Evolutionary conservation across 345 rosid species (phyloP).

Genomic region (Hypericum androsaemum): DNA sequence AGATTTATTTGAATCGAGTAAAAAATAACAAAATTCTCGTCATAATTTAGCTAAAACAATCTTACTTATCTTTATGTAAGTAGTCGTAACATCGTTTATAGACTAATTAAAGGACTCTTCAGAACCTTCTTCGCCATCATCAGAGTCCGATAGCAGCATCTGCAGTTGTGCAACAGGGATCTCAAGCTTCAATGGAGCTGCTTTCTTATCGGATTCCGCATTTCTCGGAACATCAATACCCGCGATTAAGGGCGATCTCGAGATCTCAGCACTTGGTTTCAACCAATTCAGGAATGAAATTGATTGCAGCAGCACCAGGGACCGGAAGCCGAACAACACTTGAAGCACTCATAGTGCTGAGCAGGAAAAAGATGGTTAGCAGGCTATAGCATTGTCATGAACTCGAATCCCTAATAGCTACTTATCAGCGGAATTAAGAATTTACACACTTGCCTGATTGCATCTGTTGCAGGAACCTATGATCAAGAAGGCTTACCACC

Average conservation of each 20-base stretch:
- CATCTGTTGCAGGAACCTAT: conserved; percentile 41
- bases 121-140: conserved; percentile 44
- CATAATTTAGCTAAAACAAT: too few relatives aligned
- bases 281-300: conserved; percentile 12
- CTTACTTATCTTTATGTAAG: too few relatives aligned
- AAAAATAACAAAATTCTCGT: too few relatives aligned
- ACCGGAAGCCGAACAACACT: conserved; percentile 57
- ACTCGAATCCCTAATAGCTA: too few relatives aligned
- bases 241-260: conserved; percentile 15
- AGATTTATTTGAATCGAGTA: too few relatives aligned
- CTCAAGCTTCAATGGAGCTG: conserved; percentile 56
- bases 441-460: conserved; percentile 31
- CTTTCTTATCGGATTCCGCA: conserved; percentile 49
- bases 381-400: too few relatives aligned
- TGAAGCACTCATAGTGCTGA: conserved; percentile 74
- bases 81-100: too few relatives aligned
- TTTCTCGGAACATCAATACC: conserved; percentile 25
- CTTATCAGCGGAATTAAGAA: background rate
- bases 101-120: too few relatives aligned
- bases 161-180: conserved; percentile 60
- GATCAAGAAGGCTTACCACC: conserved; percentile 31
- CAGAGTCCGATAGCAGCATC: conserved; percentile 47
- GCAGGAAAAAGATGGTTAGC: conserved; percentile 65
- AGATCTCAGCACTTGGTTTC: conserved; percentile 15
- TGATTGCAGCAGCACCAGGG: conserved; percentile 13